Base-by-base conservation (phyloP, 192 early-diverging fungal genomes). In the Coemansia asiatica region DNA sequence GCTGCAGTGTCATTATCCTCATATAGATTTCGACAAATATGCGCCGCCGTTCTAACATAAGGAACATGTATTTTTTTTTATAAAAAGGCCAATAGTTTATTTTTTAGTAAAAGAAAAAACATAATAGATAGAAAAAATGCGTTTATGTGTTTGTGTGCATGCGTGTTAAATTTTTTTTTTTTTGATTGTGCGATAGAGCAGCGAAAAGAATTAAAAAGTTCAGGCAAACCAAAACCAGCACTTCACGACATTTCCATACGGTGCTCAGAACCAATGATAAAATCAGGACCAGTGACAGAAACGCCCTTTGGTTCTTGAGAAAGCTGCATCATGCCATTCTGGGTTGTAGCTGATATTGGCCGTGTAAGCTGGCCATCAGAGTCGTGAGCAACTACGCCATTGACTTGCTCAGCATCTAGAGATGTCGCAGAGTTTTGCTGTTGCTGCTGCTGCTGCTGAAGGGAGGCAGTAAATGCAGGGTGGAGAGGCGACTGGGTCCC, bases 1-100 rank as follows among this genome's bases (percentile, higher is more conserved):
- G 65, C 56, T 81, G 60, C 68, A 71, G 19, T 25, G 25, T 4
- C 44, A 49, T 35, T 66, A 66, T 35, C 59, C 69, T 16, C 48
- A 44, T 19, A 61, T 81, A 21, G 72, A 74, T 22, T 81, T 81
- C 55, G 67, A 62, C 47, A 74, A 71, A 28, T 81, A 81, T 49
- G 72, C 72, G 6, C 72, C 72, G 13, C 77, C 77, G 35, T 80
- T 71, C 28, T 80, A 68, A 61, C 1, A 5, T 9, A 16, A 48
- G 26, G 36, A 29, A 36, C 7, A 28, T 28, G 1, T 25, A 33
- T 1, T 19, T 1, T 56, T 56, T 27, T 55, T 22, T 7, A 4
- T 26, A 55, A 55, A 56, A 12, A 56, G n/a, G n/a, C n/a, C n/a
- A n/a, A n/a, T n/a, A n/a, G n/a, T n/a, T n/a, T 13, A 19, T 51